Conservation (phyloP, 352 stramenopile species). For the Phytophthora litchii region DNA sequence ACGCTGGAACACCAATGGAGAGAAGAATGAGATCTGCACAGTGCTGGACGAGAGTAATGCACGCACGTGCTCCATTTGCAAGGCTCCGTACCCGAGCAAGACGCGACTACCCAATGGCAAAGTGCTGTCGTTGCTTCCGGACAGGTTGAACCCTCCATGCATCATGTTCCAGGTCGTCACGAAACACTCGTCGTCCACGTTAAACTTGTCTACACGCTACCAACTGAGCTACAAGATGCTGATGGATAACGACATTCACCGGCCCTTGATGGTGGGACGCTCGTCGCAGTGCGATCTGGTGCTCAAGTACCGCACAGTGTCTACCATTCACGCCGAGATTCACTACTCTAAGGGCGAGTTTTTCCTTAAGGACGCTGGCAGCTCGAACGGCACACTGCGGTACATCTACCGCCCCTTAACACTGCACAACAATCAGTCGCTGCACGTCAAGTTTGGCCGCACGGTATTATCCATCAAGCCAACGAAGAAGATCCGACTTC, state of each 20-base stretch:
- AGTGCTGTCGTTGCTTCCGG: slow-evolving; percentile 76
- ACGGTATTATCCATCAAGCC: slow-evolving; percentile 89
- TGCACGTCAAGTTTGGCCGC: slow-evolving; percentile 88
- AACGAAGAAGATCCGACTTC: slow-evolving; percentile 88
- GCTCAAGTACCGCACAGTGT: slow-evolving; percentile 95
- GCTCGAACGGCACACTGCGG: slow-evolving; percentile 93
- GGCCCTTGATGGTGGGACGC: slow-evolving; percentile 91
- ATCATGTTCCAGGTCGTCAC: slow-evolving; percentile 91
- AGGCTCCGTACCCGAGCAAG: slow-evolving; percentile 84
- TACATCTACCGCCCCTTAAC: slow-evolving; percentile 94
- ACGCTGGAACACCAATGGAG: slow-evolving; percentile 93
- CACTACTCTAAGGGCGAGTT: slow-evolving; percentile 95
- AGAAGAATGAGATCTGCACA: slow-evolving; percentile 90
- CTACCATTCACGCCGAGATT: slow-evolving; percentile 94
- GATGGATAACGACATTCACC: slow-evolving; percentile 91
- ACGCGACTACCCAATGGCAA: slow-evolving; percentile 75
- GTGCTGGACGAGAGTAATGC: slow-evolving; percentile 86
- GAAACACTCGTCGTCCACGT: slow-evolving; percentile 84
- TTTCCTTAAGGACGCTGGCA: slow-evolving; percentile 93
- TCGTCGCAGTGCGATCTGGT: slow-evolving; percentile 95
- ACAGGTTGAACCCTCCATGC: slow-evolving; percentile 73
- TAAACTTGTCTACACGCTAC: slow-evolving; percentile 87
- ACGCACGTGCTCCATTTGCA: slow-evolving; percentile 88
- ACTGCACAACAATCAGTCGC: slow-evolving; percentile 88
- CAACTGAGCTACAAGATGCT: slow-evolving; percentile 92